Evolutionary conservation across 441 rosid genomes (phyloP).

Genomic region (Erodium trifolium): DNA sequence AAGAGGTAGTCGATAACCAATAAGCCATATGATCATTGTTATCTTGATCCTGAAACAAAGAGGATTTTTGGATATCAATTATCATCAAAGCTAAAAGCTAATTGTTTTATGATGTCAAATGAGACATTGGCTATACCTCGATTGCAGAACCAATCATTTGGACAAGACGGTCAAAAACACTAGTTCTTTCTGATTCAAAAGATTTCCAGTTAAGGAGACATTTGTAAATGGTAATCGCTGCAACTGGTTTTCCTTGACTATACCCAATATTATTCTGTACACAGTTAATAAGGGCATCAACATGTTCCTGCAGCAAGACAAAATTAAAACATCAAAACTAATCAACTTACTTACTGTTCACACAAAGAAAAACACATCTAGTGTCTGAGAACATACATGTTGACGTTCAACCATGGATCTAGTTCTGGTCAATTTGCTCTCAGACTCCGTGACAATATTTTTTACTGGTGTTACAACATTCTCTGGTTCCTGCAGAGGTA

Average conservation of each 20-base stretch:
- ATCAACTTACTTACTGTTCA: conserved; percentile 6
- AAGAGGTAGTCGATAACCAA: conserved; percentile 80
- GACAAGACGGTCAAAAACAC: conserved; percentile 84
- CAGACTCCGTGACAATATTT: conserved; percentile 53
- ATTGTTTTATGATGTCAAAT: not conserved
- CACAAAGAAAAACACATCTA: not conserved
- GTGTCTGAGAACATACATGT: conserved; percentile 48
- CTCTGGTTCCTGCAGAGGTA: conserved; percentile 49
- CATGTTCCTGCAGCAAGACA: conserved; percentile 48
- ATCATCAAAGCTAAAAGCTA: not conserved
- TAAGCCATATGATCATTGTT: conserved; percentile 65
- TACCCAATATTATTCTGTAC: conserved; percentile 59
- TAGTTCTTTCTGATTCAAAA: conserved; percentile 89
- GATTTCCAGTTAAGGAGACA: conserved; percentile 84
- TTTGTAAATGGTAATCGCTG: conserved; percentile 77
- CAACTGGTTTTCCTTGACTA: conserved; percentile 70
- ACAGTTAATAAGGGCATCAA: conserved; percentile 56
- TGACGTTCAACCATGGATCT: conserved; percentile 72
- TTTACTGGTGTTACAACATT: conserved; percentile 53
- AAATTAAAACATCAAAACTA: conserved; percentile 17
- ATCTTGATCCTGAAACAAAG: conserved; percentile 54
- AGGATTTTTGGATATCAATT: not conserved
- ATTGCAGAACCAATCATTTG: conserved; percentile 75
- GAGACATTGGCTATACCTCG: conserved; percentile 41
- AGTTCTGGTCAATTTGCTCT: conserved; percentile 47